A percentile compares a stretch with the other conserved stretches of the same genome.
Conservation (phyloP, 1,284 basidiomycete genomes). For the Rhodotorula sp. region DNA sequence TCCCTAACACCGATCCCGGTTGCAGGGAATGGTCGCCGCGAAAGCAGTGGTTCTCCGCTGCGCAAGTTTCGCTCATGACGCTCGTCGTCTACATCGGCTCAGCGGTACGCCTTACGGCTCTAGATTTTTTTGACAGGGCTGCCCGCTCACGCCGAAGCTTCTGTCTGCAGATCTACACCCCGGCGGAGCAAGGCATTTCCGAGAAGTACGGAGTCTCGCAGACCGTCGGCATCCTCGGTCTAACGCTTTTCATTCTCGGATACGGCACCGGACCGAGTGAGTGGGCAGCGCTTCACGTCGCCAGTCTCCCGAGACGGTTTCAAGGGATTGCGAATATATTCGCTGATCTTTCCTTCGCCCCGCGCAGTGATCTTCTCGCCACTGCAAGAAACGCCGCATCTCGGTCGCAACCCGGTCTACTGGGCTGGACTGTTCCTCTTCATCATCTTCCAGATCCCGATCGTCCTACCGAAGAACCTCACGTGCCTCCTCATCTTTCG, state of each 20-base stretch:
- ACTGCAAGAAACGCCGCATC: slow-evolving; percentile 46
- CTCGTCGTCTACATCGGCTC: slow-evolving; percentile 45
- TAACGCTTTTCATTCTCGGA: slow-evolving; percentile 39
- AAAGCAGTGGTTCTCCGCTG: slow-evolving; percentile 45
- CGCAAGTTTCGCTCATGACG: slow-evolving; percentile 47
- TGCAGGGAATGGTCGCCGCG: slow-evolving; percentile 46
- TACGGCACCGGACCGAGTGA: slow-evolving; percentile 36
- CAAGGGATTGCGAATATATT: too few relatives aligned
- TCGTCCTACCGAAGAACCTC: slow-evolving; percentile 39
- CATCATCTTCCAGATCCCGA: slow-evolving; percentile 35
- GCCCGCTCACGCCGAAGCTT: background rate
- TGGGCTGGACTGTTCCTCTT: slow-evolving; percentile 35
- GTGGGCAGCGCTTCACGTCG: background rate
- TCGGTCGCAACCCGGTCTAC: slow-evolving; percentile 46
- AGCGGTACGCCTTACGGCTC: background rate
- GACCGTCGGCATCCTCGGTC: slow-evolving; percentile 36
- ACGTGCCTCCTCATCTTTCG: slow-evolving; percentile 38
- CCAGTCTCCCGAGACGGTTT: background rate
- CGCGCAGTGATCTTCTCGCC: slow-evolving; percentile 23
- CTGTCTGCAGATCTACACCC: slow-evolving; percentile 42
- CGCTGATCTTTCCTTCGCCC: background rate
- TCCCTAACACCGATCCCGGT: background rate
- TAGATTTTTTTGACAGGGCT: background rate
- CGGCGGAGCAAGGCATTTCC: slow-evolving; percentile 30
- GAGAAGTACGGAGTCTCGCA: slow-evolving; percentile 35